Base-by-base conservation (phyloP, 371 early-diverging fungal genomes). In the Mucor piriformis region DNA sequence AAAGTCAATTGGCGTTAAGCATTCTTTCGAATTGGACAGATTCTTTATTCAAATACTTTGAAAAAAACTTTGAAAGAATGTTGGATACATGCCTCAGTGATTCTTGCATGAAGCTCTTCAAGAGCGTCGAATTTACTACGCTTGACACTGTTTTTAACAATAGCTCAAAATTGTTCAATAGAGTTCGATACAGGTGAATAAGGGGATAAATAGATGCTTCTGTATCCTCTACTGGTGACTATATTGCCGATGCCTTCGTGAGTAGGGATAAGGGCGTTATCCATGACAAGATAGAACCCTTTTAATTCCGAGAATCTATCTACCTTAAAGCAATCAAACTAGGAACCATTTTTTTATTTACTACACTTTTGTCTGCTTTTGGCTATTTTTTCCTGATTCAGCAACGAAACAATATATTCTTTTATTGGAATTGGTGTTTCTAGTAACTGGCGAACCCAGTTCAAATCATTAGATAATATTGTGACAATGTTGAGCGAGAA, bases 131-230 rank as follows among this genome's bases (percentile, higher is more conserved):
- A 46, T 24, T 35, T 13, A 42, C 50, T 42, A 44, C 50, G 32
- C n/a, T 34, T 53, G 13, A 48, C 47, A 24, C 47, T 48, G n/a
- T 44, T 57, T 38, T 57, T 57, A 29, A 63, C 52, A 23, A 48
- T 25, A 33, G 34, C 29, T 54, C 53, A 57, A 57, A 57, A 53
- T 20, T 47, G 52, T 35, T 57, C 42, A 42, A 48, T 57, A 7
- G 34, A 52, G 13, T 42, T 46, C n/a, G 42, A 44, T 20, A 52
- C 53, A 11, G 42, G 49, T 3, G 27, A 55, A 24, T 38, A 51
- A 33, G 24, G 38, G 12, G 57, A 44, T 13, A 52, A 54, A 34
- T 57, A 63, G 35, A 56, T 24, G n/a, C 37, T 20, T 24, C 25
- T 55, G 47, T 46, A 52, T 25, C 34, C 52, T 57, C 50, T 57